Percentiles rank a stretch among this genome's conserved stretches.
Evolutionary conservation across 192 early-diverging fungal species (phyloP).

Genomic region (Obelidium mucronatum): DNA sequence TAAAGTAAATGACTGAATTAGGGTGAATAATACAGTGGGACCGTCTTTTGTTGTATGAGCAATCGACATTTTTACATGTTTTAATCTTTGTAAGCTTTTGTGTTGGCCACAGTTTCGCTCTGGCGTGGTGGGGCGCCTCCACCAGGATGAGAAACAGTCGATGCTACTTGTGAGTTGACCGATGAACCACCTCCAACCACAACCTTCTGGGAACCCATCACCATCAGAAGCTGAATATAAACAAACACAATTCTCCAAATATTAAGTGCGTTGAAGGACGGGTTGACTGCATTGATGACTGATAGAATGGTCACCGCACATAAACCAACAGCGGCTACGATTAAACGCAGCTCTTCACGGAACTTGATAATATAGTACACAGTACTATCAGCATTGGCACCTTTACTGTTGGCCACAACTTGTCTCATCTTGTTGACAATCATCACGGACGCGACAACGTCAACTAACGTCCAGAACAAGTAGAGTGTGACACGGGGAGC

Average conservation of each 20-base stretch:
- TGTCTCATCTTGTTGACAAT: slow-evolving; percentile 6
- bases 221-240: slow-evolving; percentile 17
- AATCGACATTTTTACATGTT: too few relatives aligned
- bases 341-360: slow-evolving; percentile 8
- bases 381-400: neutral
- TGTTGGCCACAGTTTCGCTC: too few relatives aligned
- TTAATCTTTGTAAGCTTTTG: too few relatives aligned
- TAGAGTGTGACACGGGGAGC: neutral
- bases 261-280: neutral
- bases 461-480: slow-evolving; percentile 20
- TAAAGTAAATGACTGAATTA: too few relatives aligned
- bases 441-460: slow-evolving; percentile 6
- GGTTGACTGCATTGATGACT: neutral
- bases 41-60: too few relatives aligned
- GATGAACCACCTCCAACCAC: too few relatives aligned
- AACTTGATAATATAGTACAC: slow-evolving; percentile 4
- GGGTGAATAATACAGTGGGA: too few relatives aligned
- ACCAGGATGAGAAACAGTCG: too few relatives aligned
- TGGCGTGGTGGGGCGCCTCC: too few relatives aligned
- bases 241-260: slow-evolving; percentile 35
- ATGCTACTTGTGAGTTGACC: too few relatives aligned
- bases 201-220: slow-evolving; percentile 23
- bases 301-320: neutral
- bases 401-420: slow-evolving; percentile 3
- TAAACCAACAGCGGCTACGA: slow-evolving; percentile 17